A percentile compares a stretch with the other conserved stretches of the same genome.
Evolutionary conservation across 2,329 filamentous ascomycete genomes (phyloP).

Genomic region (Colletotrichum plurivorum): DNA sequence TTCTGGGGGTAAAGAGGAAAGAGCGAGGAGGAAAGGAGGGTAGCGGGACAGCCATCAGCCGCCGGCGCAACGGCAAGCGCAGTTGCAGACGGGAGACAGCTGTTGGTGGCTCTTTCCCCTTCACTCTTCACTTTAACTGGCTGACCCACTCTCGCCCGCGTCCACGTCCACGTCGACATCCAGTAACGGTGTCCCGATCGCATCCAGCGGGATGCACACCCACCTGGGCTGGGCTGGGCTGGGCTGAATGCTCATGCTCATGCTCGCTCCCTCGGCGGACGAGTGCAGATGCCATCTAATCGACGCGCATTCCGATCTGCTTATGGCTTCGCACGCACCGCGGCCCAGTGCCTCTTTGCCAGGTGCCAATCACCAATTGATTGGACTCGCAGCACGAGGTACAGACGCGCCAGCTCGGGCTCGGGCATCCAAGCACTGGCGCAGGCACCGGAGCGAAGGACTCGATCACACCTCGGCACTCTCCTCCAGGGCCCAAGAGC

Average conservation of each 20-base stretch:
- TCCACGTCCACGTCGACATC: too few species aligned
- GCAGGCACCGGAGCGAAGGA: conserved; percentile 1
- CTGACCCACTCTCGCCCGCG: background rate
- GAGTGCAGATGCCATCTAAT: conserved; percentile 40
- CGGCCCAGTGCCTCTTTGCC: conserved; percentile 15
- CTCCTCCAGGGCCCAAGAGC: background rate
- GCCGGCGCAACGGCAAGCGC: conserved; percentile 6
- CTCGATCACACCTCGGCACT: conserved; percentile 9
- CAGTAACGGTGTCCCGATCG: background rate
- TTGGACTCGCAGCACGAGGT: conserved; percentile 9
- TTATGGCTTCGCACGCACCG: conserved; percentile 1
- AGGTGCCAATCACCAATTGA: conserved; percentile 16
- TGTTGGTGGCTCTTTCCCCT: conserved; percentile 23
- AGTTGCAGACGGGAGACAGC: conserved; percentile 1
- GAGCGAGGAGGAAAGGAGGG: conserved; percentile 25
- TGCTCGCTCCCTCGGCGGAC: conserved; percentile 17
- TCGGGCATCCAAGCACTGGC: conserved; percentile 13
- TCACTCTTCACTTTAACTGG: conserved; percentile 17
- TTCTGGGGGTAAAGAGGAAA: conserved; percentile 30
- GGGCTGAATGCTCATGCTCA: conserved; percentile 5
- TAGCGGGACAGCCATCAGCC: conserved; percentile 11
- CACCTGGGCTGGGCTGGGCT: conserved; percentile 13
- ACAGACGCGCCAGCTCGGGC: background rate
- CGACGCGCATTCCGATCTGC: conserved; percentile 28
- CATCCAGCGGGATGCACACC: conserved; percentile 21